Conservation (phyloP, 2,329 filamentous ascomycete species). For the Sarocladium brachiariae region DNA sequence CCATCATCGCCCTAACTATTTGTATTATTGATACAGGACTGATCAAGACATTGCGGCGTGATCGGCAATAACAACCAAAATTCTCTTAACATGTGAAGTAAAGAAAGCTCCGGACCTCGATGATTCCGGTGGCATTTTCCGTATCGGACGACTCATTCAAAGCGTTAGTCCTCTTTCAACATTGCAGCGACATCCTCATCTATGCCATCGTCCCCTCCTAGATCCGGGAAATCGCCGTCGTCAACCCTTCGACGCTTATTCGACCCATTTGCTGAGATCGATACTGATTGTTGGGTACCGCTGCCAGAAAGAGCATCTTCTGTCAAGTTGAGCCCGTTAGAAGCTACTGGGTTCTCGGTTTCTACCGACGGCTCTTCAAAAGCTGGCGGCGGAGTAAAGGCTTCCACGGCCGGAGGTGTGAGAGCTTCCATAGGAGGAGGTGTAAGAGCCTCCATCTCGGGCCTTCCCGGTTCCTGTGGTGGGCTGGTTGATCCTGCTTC, state of each 20-base stretch:
- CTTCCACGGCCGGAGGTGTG: conserved; percentile 16
- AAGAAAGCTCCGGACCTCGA: too few species aligned
- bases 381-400: conserved; percentile 15
- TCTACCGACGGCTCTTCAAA: conserved; percentile 11
- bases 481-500: conserved; percentile 39
- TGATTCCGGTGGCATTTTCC: too few species aligned
- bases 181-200: conserved; percentile 52
- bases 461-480: conserved; percentile 58
- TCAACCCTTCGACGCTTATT: conserved; percentile 52
- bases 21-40: neutral
- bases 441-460: conserved; percentile 79
- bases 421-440: conserved; percentile 56
- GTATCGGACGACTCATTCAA: neutral
- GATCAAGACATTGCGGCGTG: too few species aligned
- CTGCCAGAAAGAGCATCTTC: conserved; percentile 18
- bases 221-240: conserved; percentile 45
- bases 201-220: conserved; percentile 48
- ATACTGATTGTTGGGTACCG: conserved; percentile 39
- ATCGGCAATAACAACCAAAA: too few species aligned
- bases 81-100: too few species aligned
- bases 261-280: conserved; percentile 43
- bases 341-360: conserved; percentile 21
- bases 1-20: neutral
- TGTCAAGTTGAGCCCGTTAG: conserved; percentile 29
- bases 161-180: conserved; percentile 31